phyloP scores from a whole-genome alignment of 2,329 filamentous ascomycete genomes.

The Plenodomus tracheiphilus region DNA sequence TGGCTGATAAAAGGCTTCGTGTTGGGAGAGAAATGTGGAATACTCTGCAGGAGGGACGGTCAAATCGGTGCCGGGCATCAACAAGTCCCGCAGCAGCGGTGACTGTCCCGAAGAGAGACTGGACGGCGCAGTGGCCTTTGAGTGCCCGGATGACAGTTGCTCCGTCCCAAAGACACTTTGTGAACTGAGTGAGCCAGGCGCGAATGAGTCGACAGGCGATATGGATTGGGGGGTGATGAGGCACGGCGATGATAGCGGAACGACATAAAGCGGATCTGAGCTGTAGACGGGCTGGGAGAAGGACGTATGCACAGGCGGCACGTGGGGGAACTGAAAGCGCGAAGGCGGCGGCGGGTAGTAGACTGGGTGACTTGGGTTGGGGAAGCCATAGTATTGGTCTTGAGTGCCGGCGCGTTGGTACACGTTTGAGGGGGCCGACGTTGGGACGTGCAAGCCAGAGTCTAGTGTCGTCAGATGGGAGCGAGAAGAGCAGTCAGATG shows the following conservation, averaged over 20 bases:
- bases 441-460: constrained; percentile 8
- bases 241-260: constrained; percentile 25
- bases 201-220: constrained; percentile 36
- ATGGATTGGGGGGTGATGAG: constrained; percentile 27
- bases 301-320: constrained; percentile 9
- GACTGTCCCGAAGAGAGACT: constrained; percentile 51
- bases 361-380: constrained; percentile 7
- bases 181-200: constrained; percentile 40
- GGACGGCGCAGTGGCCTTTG: constrained; percentile 36
- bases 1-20: constrained; percentile 40
- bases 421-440: constrained; percentile 6
- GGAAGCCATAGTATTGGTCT: constrained; percentile 11
- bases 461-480: constrained; percentile 16
- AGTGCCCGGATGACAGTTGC: constrained; percentile 23
- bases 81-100: constrained; percentile 53
- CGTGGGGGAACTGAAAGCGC: constrained; percentile 11
- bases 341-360: constrained; percentile 17
- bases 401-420: constrained; percentile 1
- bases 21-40: constrained; percentile 36
- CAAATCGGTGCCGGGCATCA: constrained; percentile 54
- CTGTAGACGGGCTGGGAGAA: constrained; percentile 17
- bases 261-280: constrained; percentile 10
- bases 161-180: constrained; percentile 46
- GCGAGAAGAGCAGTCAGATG: not conserved
- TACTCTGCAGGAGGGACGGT: constrained; percentile 47